A percentile compares a stretch with the other conserved stretches of the same genome.
Conservation (phyloP, 495 filamentous ascomycete species). For the Podospora pseudocomata region DNA sequence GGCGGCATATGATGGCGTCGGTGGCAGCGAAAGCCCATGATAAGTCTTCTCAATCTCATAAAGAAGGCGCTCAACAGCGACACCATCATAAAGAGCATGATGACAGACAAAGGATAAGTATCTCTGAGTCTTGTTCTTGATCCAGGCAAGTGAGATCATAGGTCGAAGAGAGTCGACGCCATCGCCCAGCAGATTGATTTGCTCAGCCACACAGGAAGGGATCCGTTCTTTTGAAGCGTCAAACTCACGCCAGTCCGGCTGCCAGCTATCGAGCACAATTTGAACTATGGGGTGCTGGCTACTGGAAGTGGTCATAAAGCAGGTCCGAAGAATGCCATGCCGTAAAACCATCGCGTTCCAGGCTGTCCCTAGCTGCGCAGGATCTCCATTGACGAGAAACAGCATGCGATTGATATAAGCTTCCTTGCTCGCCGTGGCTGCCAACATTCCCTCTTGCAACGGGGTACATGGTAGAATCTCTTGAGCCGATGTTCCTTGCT, state of each 20-base stretch:
- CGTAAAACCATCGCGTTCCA: constrained; percentile 53
- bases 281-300: constrained; percentile 53
- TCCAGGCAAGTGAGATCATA: constrained; percentile 35
- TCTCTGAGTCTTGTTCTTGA: constrained; percentile 18
- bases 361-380: constrained; percentile 30
- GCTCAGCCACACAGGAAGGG: constrained; percentile 22
- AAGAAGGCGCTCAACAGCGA: constrained; percentile 61
- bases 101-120: constrained; percentile 63
- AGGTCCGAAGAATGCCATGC: constrained; percentile 62
- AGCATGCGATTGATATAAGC: constrained; percentile 46
- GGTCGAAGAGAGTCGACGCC: constrained; percentile 33
- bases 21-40: constrained; percentile 40
- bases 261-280: constrained; percentile 45
- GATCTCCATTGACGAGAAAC: constrained; percentile 31
- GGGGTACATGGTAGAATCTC: constrained; percentile 73
- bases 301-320: constrained; percentile 55
- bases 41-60: constrained; percentile 59
- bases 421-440: constrained; percentile 39
- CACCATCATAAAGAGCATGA: constrained; percentile 79
- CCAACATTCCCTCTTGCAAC: constrained; percentile 77
- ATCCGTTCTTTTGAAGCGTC: constrained; percentile 18
- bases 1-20: constrained; percentile 42
- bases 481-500: constrained; percentile 39
- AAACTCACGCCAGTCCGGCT: constrained; percentile 33
- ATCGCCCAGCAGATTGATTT: constrained; percentile 29